Base-by-base conservation (phyloP, 306 rosid species). In the Trifolium fragiferum region DNA sequence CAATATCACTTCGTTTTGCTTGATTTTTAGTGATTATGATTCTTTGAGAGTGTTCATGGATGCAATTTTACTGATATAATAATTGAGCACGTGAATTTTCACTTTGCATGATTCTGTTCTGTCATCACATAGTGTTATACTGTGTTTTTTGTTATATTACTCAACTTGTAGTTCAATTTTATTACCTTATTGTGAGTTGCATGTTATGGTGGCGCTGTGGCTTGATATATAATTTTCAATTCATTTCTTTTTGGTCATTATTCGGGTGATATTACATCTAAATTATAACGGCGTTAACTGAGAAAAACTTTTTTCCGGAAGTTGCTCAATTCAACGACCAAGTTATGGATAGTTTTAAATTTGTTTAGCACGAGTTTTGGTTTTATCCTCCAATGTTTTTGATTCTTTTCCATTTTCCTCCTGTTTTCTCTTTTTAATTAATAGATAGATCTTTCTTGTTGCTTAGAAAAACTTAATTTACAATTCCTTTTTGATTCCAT, bases 121-220 rank as follows among this genome's bases (percentile, higher is more conserved):
- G 18, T 23, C 4, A 14, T 6, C 11, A 12, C 15, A 12, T 21
- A 61, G 15, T 70, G 62, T 32, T 69, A 16, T 21, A 35, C 0
- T 41, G 51, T 40, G 18, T 58, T 27, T 9, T 16, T 32, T 47
- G 63, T 41, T 41, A 2, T 9, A 38, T 40, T 65, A 11, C 18
- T 63, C 66, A 11, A 21, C 8, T 70, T 3, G 21, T 38, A 21
- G 23, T 75, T 74, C 49, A 33, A 18, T 68, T 64, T 83, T 78
- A 2, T 64, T 15, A 54, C 20, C 69, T 16, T 50, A 4, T 66
- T 10, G 12, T 73, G 12, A n/a, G 9, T 66, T 15, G 70, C 77
- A 25, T 73, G 43, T 55, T 60, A 16, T 72, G 51, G 18, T 33
- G 68, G 9, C 66, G 38, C 4, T 2, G 63, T 37, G 38, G 40